Base-by-base conservation (phyloP, 2,329 filamentous ascomycete genomes). In the Colletotrichum sojae region DNA sequence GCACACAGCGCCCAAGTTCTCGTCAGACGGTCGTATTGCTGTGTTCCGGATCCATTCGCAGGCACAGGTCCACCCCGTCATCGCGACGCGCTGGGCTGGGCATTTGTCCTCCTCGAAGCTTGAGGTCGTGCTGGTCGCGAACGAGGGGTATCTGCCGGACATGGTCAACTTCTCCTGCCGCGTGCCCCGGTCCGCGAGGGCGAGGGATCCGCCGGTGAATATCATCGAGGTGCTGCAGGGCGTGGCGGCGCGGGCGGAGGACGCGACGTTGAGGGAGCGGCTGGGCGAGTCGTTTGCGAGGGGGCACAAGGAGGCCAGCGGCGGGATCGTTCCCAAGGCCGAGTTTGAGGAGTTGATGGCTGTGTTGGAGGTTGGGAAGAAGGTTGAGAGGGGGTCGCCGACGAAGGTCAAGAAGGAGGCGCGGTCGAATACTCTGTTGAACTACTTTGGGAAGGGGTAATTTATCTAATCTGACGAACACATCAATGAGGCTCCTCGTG, bases 121-220 rank as follows among this genome's bases (percentile, higher is more conserved):
- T 1, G 86, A 92, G 73, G 87, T 92, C 1, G 82, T 93, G 8
- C 82, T 92, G 72, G 89, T 90, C 4, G 91, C 90, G 0, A 92
- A 93, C 64, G 86, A 89, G 64, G 90, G 90, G 0, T 92, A 92
- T 71, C 75, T 90, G 0, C 84, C 86, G 0, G 89, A 83, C 2
- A 85, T 87, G 76, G 89, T 92, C 25, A 90, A 91, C 73, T 92
- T 92, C 78, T 90, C 88, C 1, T 92, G 90, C 71, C 85, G 90
- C 2, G 79, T 92, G 6, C 84, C 90, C 0, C 82, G 85, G 54
- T 86, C 84, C 66, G 90, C 89, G 2, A 79, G 85, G 67, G 82
- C 78, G 16, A 80, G 83, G 31, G 84, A 88, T 16, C 83, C 85
- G 3, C 86, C 88, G 1, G 87, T 92, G 10, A 87, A 92, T 67